Conservation (phyloP, 2,329 filamentous ascomycete genomes). For the Colletotrichum sp. region DNA sequence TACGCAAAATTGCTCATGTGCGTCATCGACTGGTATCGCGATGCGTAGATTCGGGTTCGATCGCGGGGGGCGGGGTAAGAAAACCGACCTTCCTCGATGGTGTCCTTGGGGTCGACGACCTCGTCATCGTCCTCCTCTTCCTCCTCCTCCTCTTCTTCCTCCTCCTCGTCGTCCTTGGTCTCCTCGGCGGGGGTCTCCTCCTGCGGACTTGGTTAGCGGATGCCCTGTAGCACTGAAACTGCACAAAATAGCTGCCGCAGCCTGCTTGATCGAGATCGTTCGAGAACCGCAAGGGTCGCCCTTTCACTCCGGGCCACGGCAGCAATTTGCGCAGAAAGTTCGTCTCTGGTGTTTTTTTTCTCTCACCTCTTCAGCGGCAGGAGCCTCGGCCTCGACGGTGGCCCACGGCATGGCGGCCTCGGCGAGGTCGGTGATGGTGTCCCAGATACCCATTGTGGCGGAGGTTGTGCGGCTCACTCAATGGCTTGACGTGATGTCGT, state of each 20-base stretch:
- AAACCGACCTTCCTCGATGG: constrained; percentile 87
- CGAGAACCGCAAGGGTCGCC: background rate
- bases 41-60: background rate
- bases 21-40: background rate
- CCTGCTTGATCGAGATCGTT: background rate
- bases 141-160: constrained; percentile 60
- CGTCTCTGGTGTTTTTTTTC: background rate
- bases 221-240: background rate
- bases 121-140: constrained; percentile 79
- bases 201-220: constrained; percentile 23
- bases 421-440: constrained; percentile 67
- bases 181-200: constrained; percentile 38
- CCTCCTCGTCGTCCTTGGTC: constrained; percentile 49
- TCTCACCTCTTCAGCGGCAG: constrained; percentile 68
- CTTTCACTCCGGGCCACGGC: background rate
- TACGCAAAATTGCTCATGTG: background rate
- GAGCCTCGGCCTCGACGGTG: constrained; percentile 69
- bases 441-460: constrained; percentile 70
- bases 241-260: background rate
- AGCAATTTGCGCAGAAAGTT: constrained; percentile 22
- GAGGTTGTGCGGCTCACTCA: constrained; percentile 38
- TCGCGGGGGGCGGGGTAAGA: background rate
- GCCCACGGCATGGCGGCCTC: constrained; percentile 71
- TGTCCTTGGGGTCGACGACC: constrained; percentile 83
- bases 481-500: constrained; percentile 22